A percentile compares a stretch with the other conserved stretches of the same genome.
These are phyloP conservation scores for Castanospermum australe DNA, from an alignment of 306 rosid genomes.

Conservation along the genomic window DNA sequence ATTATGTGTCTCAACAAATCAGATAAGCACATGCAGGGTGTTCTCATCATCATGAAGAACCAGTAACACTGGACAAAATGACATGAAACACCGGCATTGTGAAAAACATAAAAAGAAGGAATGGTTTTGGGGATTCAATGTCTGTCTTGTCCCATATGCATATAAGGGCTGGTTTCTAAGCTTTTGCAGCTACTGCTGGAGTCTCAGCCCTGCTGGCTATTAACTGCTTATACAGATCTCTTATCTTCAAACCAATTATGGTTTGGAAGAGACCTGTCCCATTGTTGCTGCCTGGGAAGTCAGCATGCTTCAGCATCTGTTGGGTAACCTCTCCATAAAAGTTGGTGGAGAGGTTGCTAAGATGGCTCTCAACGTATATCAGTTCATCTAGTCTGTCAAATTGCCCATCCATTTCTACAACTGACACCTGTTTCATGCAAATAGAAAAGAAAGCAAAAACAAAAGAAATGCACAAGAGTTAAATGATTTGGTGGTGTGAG, in stretches of 20 bases:
- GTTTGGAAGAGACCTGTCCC: constrained; percentile 99
- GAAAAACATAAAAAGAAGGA: constrained; percentile 25
- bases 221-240: constrained; percentile 86
- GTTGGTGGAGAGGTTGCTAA: constrained; percentile 84
- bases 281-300: constrained; percentile 96
- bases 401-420: constrained; percentile 98
- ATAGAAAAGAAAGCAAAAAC: neutral
- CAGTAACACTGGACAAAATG: constrained; percentile 40
- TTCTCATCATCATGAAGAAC: constrained; percentile 36
- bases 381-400: constrained; percentile 98
- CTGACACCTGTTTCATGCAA: constrained; percentile 63
- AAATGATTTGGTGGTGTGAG: neutral
- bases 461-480: neutral
- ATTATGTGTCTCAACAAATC: constrained; percentile 33
- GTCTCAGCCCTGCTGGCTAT: constrained; percentile 53
- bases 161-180: constrained; percentile 37
- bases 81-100: constrained; percentile 25
- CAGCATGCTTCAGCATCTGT: constrained; percentile 96
- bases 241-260: constrained; percentile 86
- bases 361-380: constrained; percentile 94
- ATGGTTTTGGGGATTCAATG: constrained; percentile 20
- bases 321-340: constrained; percentile 99
- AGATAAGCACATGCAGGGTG: constrained; percentile 40
- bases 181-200: constrained; percentile 62
- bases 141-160: constrained; percentile 29